Evolutionary conservation across 306 rosid species (phyloP).

Genomic region (Lathyrus sativus): DNA sequence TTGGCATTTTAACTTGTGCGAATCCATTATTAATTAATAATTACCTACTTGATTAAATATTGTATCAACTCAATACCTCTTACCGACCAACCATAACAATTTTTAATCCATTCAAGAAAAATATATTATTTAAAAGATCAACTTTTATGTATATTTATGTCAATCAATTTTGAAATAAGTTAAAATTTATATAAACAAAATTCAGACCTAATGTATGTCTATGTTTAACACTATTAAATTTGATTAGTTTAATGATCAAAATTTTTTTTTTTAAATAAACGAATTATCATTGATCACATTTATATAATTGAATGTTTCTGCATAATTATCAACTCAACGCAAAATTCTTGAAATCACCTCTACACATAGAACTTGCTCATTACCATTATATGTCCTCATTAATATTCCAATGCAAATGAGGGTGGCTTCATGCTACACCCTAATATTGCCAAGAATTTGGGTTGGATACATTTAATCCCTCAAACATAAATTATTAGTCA

Average conservation of each 20-base stretch:
- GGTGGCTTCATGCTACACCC: conserved; percentile 2
- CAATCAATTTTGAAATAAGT: too few species aligned
- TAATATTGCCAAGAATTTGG: conserved; percentile 42
- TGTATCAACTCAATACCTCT: conserved; percentile 29
- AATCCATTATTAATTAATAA: conserved; percentile 35
- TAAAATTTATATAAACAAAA: too few species aligned
- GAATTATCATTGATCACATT: too few species aligned
- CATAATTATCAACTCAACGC: too few species aligned
- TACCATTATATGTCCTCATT: conserved; percentile 24
- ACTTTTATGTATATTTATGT: too few species aligned
- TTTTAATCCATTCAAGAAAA: not conserved
- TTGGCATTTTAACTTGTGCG: conserved; percentile 40
- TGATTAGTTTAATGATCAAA: too few species aligned
- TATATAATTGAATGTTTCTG: too few species aligned
- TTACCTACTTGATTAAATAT: conserved; percentile 29
- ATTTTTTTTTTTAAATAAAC: too few species aligned
- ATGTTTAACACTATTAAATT: too few species aligned
- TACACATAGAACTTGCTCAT: not conserved
- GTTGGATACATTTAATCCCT: conserved; percentile 32
- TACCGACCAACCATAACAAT: conserved; percentile 10
- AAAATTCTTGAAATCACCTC: too few species aligned
- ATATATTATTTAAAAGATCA: too few species aligned
- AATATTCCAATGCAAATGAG: conserved; percentile 11
- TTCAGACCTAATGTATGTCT: too few species aligned
- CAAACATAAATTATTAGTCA: conserved; percentile 10